phyloP scores from a whole-genome alignment of 2,329 filamentous ascomycete species.

The Fusarium multiceps region DNA sequence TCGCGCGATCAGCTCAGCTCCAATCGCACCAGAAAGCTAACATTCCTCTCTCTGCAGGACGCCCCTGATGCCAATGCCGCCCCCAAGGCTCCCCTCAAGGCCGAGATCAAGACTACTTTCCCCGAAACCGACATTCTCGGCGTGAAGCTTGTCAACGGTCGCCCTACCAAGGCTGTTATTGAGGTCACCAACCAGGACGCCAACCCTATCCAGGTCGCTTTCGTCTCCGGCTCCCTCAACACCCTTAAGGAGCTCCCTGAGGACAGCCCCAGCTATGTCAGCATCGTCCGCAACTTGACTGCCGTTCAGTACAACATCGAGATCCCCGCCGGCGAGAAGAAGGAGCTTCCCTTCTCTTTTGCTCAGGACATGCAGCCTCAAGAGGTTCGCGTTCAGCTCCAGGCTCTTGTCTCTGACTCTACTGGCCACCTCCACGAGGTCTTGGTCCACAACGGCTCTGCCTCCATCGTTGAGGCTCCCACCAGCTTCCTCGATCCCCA shows the following conservation, averaged over 20 bases:
- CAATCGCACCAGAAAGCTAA: neutral
- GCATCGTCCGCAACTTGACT: constrained; percentile 86
- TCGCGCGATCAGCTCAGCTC: constrained; percentile 12
- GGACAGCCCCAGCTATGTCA: constrained; percentile 57
- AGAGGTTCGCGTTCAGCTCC: constrained; percentile 82
- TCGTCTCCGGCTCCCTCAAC: constrained; percentile 81
- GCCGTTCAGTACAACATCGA: constrained; percentile 77
- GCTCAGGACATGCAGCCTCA: constrained; percentile 92
- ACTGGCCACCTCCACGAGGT: constrained; percentile 80
- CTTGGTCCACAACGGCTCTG: constrained; percentile 82
- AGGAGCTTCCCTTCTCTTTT: constrained; percentile 85
- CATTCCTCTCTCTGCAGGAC: constrained; percentile 7
- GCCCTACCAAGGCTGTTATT: constrained; percentile 83
- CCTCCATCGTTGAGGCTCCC: constrained; percentile 88
- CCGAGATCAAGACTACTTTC: constrained; percentile 73
- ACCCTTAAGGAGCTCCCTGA: constrained; percentile 64
- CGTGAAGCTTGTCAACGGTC: constrained; percentile 94
- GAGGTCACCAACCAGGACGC: constrained; percentile 87
- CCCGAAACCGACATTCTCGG: constrained; percentile 86
- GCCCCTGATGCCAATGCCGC: constrained; percentile 39
- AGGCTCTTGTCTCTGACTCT: constrained; percentile 76
- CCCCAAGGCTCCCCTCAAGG: constrained; percentile 59
- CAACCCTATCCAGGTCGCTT: constrained; percentile 76
- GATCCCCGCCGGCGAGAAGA: constrained; percentile 79
- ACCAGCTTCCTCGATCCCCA: constrained; percentile 94